Evolutionary conservation across 2,329 filamentous ascomycete genomes (phyloP).

Genomic region (Cyphellophora attinorum): DNA sequence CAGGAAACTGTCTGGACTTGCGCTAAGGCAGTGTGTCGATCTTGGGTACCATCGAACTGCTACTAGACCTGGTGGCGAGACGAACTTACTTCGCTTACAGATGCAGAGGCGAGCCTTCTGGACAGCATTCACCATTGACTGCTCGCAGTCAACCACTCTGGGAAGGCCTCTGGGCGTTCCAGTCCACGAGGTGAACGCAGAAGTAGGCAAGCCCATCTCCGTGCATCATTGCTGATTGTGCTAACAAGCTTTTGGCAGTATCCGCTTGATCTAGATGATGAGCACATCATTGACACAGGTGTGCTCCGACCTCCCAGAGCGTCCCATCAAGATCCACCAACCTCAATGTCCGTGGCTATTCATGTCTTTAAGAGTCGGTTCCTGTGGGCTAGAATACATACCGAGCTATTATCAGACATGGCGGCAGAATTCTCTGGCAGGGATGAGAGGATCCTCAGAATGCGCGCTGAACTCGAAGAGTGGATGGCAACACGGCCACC

Average conservation of each 20-base stretch:
- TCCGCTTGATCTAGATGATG: constrained; percentile 24
- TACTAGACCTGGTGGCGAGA: constrained; percentile 7
- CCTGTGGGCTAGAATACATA: constrained; percentile 9
- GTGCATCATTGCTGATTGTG: too few species aligned
- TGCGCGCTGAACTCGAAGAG: constrained; percentile 3
- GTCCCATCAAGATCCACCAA: constrained; percentile 6
- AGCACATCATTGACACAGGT: constrained; percentile 17
- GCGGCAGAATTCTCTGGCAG: too few species aligned
- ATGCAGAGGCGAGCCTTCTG: constrained; percentile 25
- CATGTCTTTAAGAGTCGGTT: constrained; percentile 11
- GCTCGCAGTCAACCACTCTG: constrained; percentile 22
- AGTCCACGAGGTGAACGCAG: constrained; percentile 19
- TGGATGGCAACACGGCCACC: constrained; percentile 6
- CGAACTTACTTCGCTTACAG: constrained; percentile 18
- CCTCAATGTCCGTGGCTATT: constrained; percentile 5
- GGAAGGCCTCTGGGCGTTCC: constrained; percentile 22
- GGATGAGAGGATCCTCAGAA: background rate
- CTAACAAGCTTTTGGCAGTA: too few species aligned
- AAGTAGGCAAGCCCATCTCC: too few species aligned
- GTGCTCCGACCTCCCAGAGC: constrained; percentile 15
- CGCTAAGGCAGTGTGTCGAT: constrained; percentile 26
- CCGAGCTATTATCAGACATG: constrained; percentile 2
- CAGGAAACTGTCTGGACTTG: constrained; percentile 26
- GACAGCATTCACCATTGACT: constrained; percentile 26
- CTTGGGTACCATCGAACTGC: constrained; percentile 26